Conservation (phyloP, 768 basidiomycete species). For the Dendrothele bispora region DNA sequence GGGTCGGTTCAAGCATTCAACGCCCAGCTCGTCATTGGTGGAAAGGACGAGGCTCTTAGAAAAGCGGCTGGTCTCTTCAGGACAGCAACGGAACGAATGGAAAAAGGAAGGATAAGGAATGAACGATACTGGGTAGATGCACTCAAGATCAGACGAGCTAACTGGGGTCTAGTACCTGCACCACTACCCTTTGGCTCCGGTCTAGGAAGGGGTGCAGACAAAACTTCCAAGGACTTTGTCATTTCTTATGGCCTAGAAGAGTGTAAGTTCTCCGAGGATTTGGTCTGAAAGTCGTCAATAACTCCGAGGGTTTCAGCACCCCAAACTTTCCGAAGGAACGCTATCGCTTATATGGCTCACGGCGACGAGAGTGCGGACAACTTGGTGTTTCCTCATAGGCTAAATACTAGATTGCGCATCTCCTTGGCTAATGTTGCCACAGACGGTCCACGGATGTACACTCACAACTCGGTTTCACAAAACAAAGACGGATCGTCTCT, state of each 20-base stretch:
- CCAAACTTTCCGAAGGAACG: constrained; percentile 59
- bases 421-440: constrained; percentile 40
- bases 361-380: constrained; percentile 40
- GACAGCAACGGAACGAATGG: constrained; percentile 66
- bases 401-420: constrained; percentile 61
- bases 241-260: constrained; percentile 81
- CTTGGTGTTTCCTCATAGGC: constrained; percentile 66
- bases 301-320: constrained; percentile 48
- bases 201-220: constrained; percentile 76
- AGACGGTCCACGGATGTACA: constrained; percentile 30
- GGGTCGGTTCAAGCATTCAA: constrained; percentile 71
- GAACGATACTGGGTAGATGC: constrained; percentile 86
- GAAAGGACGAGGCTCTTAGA: constrained; percentile 78
- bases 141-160: constrained; percentile 68
- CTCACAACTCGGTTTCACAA: constrained; percentile 35
- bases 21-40: constrained; percentile 68
- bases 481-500: constrained; percentile 33
- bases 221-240: constrained; percentile 78
- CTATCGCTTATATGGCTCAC: constrained; percentile 67
- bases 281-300: constrained; percentile 1
- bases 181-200: constrained; percentile 71
- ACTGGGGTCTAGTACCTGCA: constrained; percentile 81
- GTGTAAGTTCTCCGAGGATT: constrained; percentile 47
- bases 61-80: constrained; percentile 74
- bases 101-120: constrained; percentile 55